Base-by-base conservation (phyloP, 106 monocot genomes). In the Dendrobium catenatum region DNA sequence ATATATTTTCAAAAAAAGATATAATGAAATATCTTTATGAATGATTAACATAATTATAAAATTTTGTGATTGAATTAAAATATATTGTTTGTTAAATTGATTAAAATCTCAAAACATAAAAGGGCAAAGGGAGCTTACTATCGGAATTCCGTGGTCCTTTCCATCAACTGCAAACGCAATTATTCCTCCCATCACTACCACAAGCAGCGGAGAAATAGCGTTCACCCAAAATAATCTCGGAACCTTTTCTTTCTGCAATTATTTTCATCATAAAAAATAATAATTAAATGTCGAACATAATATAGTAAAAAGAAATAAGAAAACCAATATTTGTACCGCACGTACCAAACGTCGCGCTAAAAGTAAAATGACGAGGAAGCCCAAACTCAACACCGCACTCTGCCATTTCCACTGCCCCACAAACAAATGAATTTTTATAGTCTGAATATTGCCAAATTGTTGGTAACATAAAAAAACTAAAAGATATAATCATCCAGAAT, bases 381-480 rank as follows among this genome's bases (percentile, higher is more conserved):
- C 68, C 81, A 92, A 75, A 5, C 96, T 92, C 24, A 96, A 66
- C 49, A 96, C 83, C 40, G 58, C 74, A 76, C 94, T 94, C 80
- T 96, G 72, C 96, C 94, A 96, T 82, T 72, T 86, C 92, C 94
- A 92, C 96, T 96, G 92, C 37, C 79, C 68, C 6, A 70, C 11
- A 16, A 6, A 33, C 15, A 70, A 70, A 37, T 8, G 6, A 64
- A 64, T 22, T 64, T 24, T 22, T 17, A 59, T 17, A 51, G 13
- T 51, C 15, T 51, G 51, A 51, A 13, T 3, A 51, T 51, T 51
- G 51, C 51, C 15, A 26, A 26, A 26, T 26, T 26, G 26, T 26
- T 26, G 26, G 26, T 26, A 26, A 26, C 26, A 26, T 26, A 26
- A 26, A 26, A 26, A 26, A 26, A 26, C 26, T 26, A 26, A 26